These are phyloP conservation scores for Calonectria pauciramosa DNA, from an alignment of 2,329 filamentous ascomycete genomes.

Conservation along the genomic window DNA sequence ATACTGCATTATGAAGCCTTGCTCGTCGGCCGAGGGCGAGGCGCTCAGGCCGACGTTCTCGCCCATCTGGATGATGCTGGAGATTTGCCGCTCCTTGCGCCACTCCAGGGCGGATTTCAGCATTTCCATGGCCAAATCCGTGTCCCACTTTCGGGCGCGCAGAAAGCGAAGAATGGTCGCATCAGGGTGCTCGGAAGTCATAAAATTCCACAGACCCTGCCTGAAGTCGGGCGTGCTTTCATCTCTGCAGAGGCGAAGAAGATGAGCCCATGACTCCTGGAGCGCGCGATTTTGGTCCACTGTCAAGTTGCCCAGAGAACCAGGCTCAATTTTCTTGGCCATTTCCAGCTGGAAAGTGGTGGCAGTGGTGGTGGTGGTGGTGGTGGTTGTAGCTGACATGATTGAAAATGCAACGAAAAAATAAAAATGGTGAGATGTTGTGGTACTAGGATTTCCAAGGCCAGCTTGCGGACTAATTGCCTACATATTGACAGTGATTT, in stretches of 20 bases:
- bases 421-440: neutral
- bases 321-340: conserved; percentile 28
- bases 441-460: neutral
- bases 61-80: conserved; percentile 50
- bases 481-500: neutral
- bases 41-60: conserved; percentile 48
- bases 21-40: conserved; percentile 42
- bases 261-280: conserved; percentile 37
- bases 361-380: neutral
- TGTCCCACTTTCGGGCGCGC: conserved; percentile 94
- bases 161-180: conserved; percentile 84
- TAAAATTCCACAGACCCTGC: conserved; percentile 26
- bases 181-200: conserved; percentile 53
- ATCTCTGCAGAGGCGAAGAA: conserved; percentile 31
- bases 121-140: conserved; percentile 94
- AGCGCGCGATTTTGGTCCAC: conserved; percentile 30
- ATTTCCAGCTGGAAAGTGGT: conserved; percentile 24
- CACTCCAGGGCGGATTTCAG: conserved; percentile 60
- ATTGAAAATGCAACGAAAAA: neutral
- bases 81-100: conserved; percentile 51
- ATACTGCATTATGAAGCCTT: conserved; percentile 54
- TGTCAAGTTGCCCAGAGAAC: conserved; percentile 36
- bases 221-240: conserved; percentile 24
- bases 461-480: neutral
- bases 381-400: neutral